Base-by-base conservation (phyloP, 495 filamentous ascomycete genomes). In the Aspergillus wentii region DNA sequence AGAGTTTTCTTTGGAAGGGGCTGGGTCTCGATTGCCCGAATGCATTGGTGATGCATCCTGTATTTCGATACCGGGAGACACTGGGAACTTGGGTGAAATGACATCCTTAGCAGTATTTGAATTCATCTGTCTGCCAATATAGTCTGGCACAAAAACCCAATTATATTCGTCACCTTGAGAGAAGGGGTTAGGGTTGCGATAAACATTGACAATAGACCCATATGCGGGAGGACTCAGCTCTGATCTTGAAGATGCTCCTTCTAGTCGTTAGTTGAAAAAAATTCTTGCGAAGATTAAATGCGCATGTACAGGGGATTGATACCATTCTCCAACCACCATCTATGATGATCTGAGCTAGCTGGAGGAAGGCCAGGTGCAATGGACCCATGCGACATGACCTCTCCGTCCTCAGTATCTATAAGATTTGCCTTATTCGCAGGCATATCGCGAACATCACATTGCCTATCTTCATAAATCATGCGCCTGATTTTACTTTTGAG, bases 291-390 rank as follows among this genome's bases (percentile, higher is more conserved):
- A 32, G 33, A 20, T 8, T 2, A 21, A 13, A 34, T 23, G 39
- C 56, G n/a, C n/a, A n/a, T n/a, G n/a, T n/a, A n/a, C n/a, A n/a
- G n/a, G n/a, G n/a, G n/a, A n/a, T n/a, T n/a, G n/a, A 37, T 64
- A 75, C 80, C 78, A 57, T 88, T 86, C 34, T 94, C 85, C 18
- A 97, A 68, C 92, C 92, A 98, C 92, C 92, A 98, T 63, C 87
- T 94, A 41, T 80, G 75, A 22, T 76, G 72, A 52, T 96, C 89
- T 3, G 89, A 94, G 56, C 90, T 96, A 11, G 94, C 84, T 27
- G 89, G 81, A 13, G 94, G 92, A 11, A 95, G 66, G 10, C 82
- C 87, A 2, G 83, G 80, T 44, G 88, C 79, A 39, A 92, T 82
- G 3, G 85, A 69, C 29, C 85, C 80, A 52, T 85, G 85, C 2